These are phyloP conservation scores for Dothistroma septosporum DNA, from an alignment of 2,329 filamentous ascomycete species.

Conservation along the genomic window DNA sequence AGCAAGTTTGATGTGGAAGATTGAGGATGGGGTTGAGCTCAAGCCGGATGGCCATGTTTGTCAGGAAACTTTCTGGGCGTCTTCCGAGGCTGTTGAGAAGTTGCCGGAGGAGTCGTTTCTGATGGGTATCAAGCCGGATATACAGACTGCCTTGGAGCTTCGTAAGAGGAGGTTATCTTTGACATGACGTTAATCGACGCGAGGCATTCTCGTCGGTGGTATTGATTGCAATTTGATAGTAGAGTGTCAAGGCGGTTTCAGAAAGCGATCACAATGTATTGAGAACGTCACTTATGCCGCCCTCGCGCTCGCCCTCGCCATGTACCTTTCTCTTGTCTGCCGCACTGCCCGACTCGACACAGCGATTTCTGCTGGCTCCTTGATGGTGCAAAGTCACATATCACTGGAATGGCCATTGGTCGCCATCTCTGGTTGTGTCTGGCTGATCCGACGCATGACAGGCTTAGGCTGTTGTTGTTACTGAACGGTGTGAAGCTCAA, in stretches of 20 bases:
- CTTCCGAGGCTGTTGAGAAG: conserved; percentile 10
- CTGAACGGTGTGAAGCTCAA: not conserved
- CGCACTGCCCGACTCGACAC: too few species aligned
- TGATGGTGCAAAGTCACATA: too few species aligned
- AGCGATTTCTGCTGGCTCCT: too few species aligned
- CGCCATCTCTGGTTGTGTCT: too few species aligned
- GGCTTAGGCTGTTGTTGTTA: not conserved
- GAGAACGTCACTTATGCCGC: too few species aligned
- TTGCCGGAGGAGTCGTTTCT: conserved; percentile 9
- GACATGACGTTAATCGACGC: not conserved
- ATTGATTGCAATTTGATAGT: not conserved
- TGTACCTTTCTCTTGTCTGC: too few species aligned
- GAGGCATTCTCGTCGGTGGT: not conserved
- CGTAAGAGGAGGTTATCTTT: conserved; percentile 2
- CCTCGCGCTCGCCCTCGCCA: too few species aligned
- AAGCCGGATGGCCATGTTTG: conserved; percentile 11
- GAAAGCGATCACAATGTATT: not conserved
- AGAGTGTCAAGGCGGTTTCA: not conserved
- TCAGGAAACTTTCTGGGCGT: conserved; percentile 14
- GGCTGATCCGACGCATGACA: too few species aligned
- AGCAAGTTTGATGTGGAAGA: conserved; percentile 16
- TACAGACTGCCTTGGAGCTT: conserved; percentile 14
- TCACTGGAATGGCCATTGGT: too few species aligned
- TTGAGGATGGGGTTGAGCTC: conserved; percentile 7
- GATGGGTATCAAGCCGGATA: conserved; percentile 15